A percentile compares a stretch with the other conserved stretches of the same genome.
Evolutionary conservation across 768 basidiomycete genomes (phyloP).

Genomic region (Neoboletus subvelutipes): DNA sequence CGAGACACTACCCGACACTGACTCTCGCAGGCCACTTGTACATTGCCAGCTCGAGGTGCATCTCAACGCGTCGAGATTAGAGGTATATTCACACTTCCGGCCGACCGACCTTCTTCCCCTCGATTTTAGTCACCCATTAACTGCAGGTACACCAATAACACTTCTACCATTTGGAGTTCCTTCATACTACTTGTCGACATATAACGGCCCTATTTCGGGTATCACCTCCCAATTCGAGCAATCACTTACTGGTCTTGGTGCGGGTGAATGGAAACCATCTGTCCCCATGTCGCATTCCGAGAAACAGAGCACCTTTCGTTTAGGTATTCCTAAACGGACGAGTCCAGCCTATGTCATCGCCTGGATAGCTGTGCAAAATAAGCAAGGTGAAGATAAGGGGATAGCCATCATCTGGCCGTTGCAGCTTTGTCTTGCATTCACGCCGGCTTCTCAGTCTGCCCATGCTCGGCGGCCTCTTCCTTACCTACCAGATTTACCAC

Average conservation of each 20-base stretch:
- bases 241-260: constrained; percentile 62
- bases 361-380: constrained; percentile 74
- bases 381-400: constrained; percentile 79
- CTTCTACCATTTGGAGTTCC: constrained; percentile 71
- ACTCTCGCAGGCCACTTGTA: constrained; percentile 50
- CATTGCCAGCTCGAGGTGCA: constrained; percentile 61
- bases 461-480: constrained; percentile 46
- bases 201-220: constrained; percentile 62
- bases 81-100: constrained; percentile 63
- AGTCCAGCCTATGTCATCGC: constrained; percentile 55
- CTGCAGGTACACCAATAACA: constrained; percentile 64
- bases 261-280: constrained; percentile 45
- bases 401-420: constrained; percentile 72
- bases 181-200: constrained; percentile 71
- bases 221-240: constrained; percentile 63
- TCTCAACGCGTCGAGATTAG: constrained; percentile 45
- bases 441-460: constrained; percentile 33
- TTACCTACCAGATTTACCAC: constrained; percentile 62
- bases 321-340: constrained; percentile 17
- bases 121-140: constrained; percentile 37
- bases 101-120: constrained; percentile 61
- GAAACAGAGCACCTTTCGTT: constrained; percentile 21
- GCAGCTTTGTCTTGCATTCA: constrained; percentile 53
- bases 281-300: constrained; percentile 13
- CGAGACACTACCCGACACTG: constrained; percentile 9